These are phyloP conservation scores for Vigna trinervia DNA, from an alignment of 306 rosid species.

Conservation along the genomic window DNA sequence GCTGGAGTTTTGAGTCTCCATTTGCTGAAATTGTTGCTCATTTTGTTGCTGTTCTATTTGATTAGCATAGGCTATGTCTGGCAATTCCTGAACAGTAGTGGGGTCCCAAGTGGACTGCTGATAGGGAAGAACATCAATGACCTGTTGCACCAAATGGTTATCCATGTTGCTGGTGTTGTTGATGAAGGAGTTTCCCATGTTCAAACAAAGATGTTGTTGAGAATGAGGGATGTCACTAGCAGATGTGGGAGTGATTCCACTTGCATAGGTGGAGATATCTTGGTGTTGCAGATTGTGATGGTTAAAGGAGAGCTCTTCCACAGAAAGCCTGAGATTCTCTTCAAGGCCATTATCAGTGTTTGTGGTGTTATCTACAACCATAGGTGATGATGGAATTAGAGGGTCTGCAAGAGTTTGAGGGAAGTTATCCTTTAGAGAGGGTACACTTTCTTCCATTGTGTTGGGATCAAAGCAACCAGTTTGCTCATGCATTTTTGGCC, in stretches of 20 bases:
- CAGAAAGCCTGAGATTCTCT: conserved; percentile 56
- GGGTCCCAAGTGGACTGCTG: conserved; percentile 60
- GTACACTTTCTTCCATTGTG: conserved; percentile 54
- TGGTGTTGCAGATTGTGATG: conserved; percentile 50
- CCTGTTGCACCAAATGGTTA: conserved; percentile 49
- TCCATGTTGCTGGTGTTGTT: conserved; percentile 34
- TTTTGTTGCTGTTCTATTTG: conserved; percentile 47
- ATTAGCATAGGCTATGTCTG: conserved; percentile 47
- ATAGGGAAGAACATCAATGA: conserved; percentile 41
- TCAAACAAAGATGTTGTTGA: conserved; percentile 58
- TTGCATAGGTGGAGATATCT: conserved; percentile 41
- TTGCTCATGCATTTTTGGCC: conserved; percentile 56
- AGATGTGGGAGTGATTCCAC: conserved; percentile 44
- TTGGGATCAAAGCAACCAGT: conserved; percentile 68
- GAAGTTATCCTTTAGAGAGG: conserved; percentile 27
- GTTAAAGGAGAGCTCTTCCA: conserved; percentile 63
- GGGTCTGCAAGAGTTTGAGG: conserved; percentile 37
- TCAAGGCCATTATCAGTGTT: conserved; percentile 47
- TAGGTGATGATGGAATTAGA: conserved; percentile 42
- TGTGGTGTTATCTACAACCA: conserved; percentile 32
- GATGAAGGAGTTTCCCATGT: conserved; percentile 50
- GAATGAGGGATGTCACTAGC: conserved; percentile 49
- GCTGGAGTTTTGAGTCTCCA: conserved; percentile 46
- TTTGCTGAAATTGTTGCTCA: conserved; percentile 60
- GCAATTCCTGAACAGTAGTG: conserved; percentile 55